phyloP scores from a whole-genome alignment of 768 basidiomycete species.

The Leccinum subgranulosum region DNA sequence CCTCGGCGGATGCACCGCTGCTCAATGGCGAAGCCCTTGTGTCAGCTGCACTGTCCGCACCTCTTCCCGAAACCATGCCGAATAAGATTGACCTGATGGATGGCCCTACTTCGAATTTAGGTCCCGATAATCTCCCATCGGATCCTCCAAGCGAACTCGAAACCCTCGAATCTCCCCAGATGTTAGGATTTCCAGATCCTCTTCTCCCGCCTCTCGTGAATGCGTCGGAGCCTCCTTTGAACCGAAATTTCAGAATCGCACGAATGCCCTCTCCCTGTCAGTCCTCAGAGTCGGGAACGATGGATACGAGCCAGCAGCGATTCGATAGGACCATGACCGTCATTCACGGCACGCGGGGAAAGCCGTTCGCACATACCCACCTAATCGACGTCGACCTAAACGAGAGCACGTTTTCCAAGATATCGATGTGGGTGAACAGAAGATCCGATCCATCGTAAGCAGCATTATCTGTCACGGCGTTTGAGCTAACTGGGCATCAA shows the following conservation, averaged over 20 bases:
- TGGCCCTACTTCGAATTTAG: background rate
- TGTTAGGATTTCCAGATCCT: background rate
- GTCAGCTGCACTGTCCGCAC: background rate
- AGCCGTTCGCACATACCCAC: conserved; percentile 18
- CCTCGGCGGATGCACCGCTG: background rate
- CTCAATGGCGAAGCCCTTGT: background rate
- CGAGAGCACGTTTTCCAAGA: conserved; percentile 23
- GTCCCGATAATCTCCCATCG: background rate
- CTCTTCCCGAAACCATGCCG: background rate
- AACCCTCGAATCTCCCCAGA: background rate
- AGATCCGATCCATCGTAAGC: conserved; percentile 30
- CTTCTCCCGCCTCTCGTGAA: conserved; percentile 11
- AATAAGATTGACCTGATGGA: conserved; percentile 4
- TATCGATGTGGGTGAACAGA: conserved; percentile 40
- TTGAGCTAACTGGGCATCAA: background rate
- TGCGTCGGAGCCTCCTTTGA: conserved; percentile 13
- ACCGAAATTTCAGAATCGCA: conserved; percentile 16
- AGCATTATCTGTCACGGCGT: background rate
- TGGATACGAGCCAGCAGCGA: background rate
- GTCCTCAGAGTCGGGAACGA: background rate
- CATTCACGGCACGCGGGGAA: conserved; percentile 17
- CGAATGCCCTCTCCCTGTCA: background rate
- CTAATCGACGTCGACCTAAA: conserved; percentile 28
- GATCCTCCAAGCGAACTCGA: background rate
- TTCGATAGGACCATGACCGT: conserved; percentile 20